phyloP scores from a whole-genome alignment of 2,329 filamentous ascomycete genomes.

The Aspergillus costaricaensis region DNA sequence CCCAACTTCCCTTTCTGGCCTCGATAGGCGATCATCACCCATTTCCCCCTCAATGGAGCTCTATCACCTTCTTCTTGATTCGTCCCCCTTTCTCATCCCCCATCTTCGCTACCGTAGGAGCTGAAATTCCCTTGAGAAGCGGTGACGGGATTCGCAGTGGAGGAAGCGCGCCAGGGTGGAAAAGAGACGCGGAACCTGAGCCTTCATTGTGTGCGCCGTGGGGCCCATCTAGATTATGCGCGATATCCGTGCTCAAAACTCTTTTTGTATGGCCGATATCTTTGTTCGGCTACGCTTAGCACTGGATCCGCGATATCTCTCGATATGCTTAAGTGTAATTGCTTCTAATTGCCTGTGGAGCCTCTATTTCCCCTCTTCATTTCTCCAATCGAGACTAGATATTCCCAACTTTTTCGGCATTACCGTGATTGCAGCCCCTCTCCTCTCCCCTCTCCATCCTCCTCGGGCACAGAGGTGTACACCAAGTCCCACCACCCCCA shows the following conservation, averaged over 20 bases:
- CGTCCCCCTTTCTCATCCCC: neutral
- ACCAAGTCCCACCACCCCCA: no score
- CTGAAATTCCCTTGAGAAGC: neutral
- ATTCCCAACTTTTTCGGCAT: no score
- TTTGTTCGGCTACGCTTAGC: neutral
- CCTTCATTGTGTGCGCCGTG: neutral
- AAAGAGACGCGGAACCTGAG: neutral
- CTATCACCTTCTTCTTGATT: neutral
- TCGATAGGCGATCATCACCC: neutral
- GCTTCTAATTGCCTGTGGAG: neutral
- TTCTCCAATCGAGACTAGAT: neutral
- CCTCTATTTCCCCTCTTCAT: neutral
- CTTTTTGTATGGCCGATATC: neutral
- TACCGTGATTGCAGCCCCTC: no score
- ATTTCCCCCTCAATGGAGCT: neutral
- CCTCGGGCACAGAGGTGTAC: no score
- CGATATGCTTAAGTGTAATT: neutral
- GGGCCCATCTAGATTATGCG: neutral
- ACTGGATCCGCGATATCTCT: neutral
- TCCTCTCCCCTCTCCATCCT: no score
- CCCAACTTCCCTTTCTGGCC: neutral
- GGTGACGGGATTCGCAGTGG: neutral
- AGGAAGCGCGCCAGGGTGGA: neutral
- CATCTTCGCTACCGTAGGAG: neutral
- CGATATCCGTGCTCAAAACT: conserved; percentile 2